phyloP scores from a whole-genome alignment of 768 basidiomycete species.

The Macrolepiota fuliginosa region DNA sequence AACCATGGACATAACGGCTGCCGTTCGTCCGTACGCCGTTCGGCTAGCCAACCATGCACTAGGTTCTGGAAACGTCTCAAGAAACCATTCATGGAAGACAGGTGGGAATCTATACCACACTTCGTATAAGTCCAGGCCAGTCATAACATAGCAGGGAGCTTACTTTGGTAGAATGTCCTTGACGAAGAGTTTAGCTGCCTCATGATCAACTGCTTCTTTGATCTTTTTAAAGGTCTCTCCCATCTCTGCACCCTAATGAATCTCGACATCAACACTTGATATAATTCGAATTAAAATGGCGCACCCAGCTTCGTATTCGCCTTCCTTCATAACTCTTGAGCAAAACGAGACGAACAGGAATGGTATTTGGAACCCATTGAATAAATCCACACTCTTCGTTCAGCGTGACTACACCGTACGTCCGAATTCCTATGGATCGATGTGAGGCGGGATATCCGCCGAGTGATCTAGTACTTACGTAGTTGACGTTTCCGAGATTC shows the following conservation, averaged over 20 bases:
- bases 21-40: slow-evolving; percentile 81
- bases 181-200: slow-evolving; percentile 50
- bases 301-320: slow-evolving; percentile 40
- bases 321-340: slow-evolving; percentile 59
- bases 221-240: slow-evolving; percentile 43
- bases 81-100: slow-evolving; percentile 96
- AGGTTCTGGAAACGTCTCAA: slow-evolving; percentile 96
- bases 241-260: slow-evolving; percentile 34
- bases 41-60: slow-evolving; percentile 91
- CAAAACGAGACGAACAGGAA: slow-evolving; percentile 76
- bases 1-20: slow-evolving; percentile 98
- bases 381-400: slow-evolving; percentile 98
- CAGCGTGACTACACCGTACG: slow-evolving; percentile 96
- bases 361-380: slow-evolving; percentile 97
- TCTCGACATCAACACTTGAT: not conserved
- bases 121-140: not conserved
- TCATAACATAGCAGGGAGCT: slow-evolving; percentile 19
- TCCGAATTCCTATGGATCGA: slow-evolving; percentile 74
- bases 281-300: slow-evolving; percentile 1
- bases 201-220: slow-evolving; percentile 46
- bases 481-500: slow-evolving; percentile 90
- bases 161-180: slow-evolving; percentile 58
- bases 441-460: not conserved
- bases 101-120: slow-evolving; percentile 60
- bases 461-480: slow-evolving; percentile 48